Conservation (phyloP, 1,139 yeast species). For the Debaryomycetaceae sp. region DNA sequence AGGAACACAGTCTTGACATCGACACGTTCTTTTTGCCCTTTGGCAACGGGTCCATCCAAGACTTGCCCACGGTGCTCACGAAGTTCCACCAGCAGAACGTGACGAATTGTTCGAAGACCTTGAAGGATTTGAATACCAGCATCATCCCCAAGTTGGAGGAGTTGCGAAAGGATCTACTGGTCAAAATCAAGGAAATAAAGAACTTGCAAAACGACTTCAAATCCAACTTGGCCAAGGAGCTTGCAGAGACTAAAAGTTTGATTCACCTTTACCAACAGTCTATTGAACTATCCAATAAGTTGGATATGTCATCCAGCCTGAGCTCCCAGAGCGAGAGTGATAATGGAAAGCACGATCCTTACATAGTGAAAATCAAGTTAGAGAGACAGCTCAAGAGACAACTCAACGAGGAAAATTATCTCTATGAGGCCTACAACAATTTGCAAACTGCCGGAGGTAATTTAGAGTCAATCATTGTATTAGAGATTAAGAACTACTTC, state of each 20-base stretch:
- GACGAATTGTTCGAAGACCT: conserved; percentile 58
- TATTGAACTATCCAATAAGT: conserved; percentile 32
- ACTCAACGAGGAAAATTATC: conserved; percentile 76
- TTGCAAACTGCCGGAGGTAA: conserved; percentile 86
- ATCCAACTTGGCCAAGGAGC: conserved; percentile 66
- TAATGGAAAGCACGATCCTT: conserved; percentile 71
- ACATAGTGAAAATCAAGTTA: conserved; percentile 62
- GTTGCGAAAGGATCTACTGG: conserved; percentile 72
- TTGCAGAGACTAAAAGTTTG: conserved; percentile 56
- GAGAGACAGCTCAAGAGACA: conserved; percentile 78
- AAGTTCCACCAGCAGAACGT: conserved; percentile 76
- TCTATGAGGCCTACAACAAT: conserved; percentile 85
- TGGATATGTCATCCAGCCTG: conserved; percentile 19
- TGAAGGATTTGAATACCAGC: conserved; percentile 65
- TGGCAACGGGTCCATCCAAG: conserved; percentile 81
- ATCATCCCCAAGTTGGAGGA: conserved; percentile 86
- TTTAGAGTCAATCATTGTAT: conserved; percentile 81
- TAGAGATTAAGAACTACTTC: conserved; percentile 80
- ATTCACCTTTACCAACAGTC: conserved; percentile 47
- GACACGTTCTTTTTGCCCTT: conserved; percentile 61
- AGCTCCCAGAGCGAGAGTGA: conserved; percentile 21
- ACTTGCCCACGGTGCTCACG: conserved; percentile 69
- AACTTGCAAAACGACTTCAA: conserved; percentile 80
- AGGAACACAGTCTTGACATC: conserved; percentile 35
- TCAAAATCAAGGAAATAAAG: conserved; percentile 85